These are phyloP conservation scores for Isochrysis galbana DNA, from an alignment of 78 protist species.

Conservation along the genomic window DNA sequence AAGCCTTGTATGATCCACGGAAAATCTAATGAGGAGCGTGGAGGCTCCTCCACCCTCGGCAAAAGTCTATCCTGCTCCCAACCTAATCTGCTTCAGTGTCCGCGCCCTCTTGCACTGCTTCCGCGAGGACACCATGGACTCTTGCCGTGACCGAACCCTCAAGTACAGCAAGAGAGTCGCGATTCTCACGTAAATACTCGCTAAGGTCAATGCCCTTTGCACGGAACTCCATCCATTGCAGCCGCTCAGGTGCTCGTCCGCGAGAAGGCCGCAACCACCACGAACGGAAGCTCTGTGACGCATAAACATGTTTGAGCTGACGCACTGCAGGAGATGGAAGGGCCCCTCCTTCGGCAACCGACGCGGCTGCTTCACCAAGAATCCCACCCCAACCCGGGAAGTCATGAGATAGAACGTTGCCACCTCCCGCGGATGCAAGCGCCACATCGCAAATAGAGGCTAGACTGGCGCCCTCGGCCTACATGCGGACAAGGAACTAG, in stretches of 20 bases:
- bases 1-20: too few species aligned
- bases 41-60: too few species aligned
- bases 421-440: too few species aligned
- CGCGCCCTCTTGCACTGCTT: too few species aligned
- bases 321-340: not conserved
- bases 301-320: not conserved
- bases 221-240: conserved; percentile 10
- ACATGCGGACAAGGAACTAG: too few species aligned
- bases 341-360: not conserved
- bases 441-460: not conserved
- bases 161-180: not conserved
- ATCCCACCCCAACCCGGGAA: not conserved
- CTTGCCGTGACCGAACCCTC: not conserved
- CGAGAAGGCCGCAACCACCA: not conserved
- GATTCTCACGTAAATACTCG: conserved; percentile 2
- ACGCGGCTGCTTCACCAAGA: not conserved
- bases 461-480: not conserved
- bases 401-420: not conserved
- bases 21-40: too few species aligned
- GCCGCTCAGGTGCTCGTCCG: not conserved
- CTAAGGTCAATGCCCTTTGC: not conserved
- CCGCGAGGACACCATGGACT: not conserved
- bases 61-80: too few species aligned
- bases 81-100: too few species aligned
- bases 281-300: not conserved